Evolutionary conservation across 2,329 filamentous ascomycete species (phyloP), one percentile per base, ranked within the genome.

Genomic region (Alternaria sp.): DNA sequence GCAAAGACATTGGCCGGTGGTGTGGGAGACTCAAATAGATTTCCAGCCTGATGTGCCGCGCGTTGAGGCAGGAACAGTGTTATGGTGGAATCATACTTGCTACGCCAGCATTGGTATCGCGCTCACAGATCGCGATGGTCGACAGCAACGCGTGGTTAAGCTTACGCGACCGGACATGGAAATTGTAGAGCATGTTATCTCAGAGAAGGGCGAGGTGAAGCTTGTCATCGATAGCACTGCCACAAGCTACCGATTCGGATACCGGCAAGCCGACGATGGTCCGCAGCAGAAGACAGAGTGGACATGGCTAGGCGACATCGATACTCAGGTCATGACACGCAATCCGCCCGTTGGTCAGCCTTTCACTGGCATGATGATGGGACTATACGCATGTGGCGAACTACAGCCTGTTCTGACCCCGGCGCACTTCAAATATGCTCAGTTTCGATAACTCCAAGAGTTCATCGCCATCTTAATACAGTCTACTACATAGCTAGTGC

Each of bases 21-120:
- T 62, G 0, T 87, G 84, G 69, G 71, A 78, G 24, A 81, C 79
- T 0, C 78, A 72, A 2, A 68, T 88, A 12, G 75, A 79, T 0
- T 88, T 87, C 60, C 65, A 73, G 0, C 84, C 85, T 0, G 75
- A 70, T 0, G 76, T 77, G 4, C 43, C 69, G 4, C 75, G 80
- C 1, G 81, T 81, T 3, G 86, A 88, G 73, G 85, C 86, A 0
- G 86, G 86, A 0, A 75, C 82, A 0, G 82, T 83, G 0, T 68
- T 87, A 0, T 88, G 83, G 81, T 86, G 84, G 83, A 86, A 82
- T 46, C 81, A 85, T 42, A 80, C 79, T 61, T 82, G 81, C 0
- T 80, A 81, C 53, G 77, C 74, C 47, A 81, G 77, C 34, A 75
- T 84, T 3, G 82, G 82, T 0, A 73, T 84, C 14, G 54, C 55